A percentile compares a stretch with the other conserved stretches of the same genome.
phyloP scores from a whole-genome alignment of 2,329 filamentous ascomycete genomes.

The Apiospora pterosperma region DNA sequence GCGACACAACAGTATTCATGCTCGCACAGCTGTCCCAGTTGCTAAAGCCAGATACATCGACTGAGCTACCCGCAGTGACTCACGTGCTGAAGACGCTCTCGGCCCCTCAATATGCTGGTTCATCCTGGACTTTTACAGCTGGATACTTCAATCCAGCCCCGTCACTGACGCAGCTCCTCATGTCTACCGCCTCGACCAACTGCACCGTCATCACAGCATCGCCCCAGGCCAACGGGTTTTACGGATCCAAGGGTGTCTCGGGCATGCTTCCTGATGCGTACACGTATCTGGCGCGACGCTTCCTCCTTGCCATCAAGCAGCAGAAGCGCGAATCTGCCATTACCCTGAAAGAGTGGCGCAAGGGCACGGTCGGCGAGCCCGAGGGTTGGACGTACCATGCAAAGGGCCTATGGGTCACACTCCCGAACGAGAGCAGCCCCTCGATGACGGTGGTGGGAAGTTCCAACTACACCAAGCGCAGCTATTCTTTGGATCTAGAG shows the following conservation, averaged over 20 bases:
- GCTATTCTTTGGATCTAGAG: constrained; percentile 89
- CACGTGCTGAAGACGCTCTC: constrained; percentile 69
- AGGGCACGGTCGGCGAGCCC: constrained; percentile 74
- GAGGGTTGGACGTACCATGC: constrained; percentile 97
- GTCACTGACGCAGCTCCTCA: constrained; percentile 73
- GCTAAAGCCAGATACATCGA: constrained; percentile 75
- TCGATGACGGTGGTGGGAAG: constrained; percentile 83
- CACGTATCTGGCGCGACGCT: constrained; percentile 79
- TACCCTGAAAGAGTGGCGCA: constrained; percentile 80
- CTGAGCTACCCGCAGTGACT: constrained; percentile 80
- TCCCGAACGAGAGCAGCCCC: constrained; percentile 63
- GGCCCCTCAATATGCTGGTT: constrained; percentile 58
- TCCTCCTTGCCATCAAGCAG: constrained; percentile 59
- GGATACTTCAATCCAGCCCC: constrained; percentile 98
- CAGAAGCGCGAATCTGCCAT: constrained; percentile 54
- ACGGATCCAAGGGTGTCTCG: constrained; percentile 79
- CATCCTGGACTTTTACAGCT: constrained; percentile 93
- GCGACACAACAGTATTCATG: constrained; percentile 76
- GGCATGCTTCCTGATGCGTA: constrained; percentile 91
- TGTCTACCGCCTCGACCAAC: constrained; percentile 64
- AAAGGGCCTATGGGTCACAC: constrained; percentile 88
- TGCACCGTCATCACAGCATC: constrained; percentile 91
- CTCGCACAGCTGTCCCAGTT: constrained; percentile 86
- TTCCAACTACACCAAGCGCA: constrained; percentile 93
- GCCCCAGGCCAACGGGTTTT: constrained; percentile 94